Base-by-base conservation (phyloP, 2,329 filamentous ascomycete species). In the Botrytis sinoallii region DNA sequence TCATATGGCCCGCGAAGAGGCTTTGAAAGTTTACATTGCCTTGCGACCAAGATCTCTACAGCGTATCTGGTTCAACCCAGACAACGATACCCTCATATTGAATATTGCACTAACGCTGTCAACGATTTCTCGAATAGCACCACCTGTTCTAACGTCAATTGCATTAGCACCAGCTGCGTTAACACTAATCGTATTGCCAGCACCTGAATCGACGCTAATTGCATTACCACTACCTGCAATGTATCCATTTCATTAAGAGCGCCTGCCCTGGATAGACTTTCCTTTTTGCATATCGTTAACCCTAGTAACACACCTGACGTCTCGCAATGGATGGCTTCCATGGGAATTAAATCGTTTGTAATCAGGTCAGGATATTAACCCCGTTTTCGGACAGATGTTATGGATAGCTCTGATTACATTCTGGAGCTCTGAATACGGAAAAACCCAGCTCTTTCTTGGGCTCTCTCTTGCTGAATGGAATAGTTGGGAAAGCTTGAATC, bases 251-350 rank as follows among this genome's bases (percentile, higher is more conserved):
- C 18, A 22, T 44, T 18, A 18, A 2, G 7, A 3, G 1, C 7
- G 22, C 18, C 44, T 48, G 8, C 20, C 20, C 8, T 48, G 20
- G 8, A 22, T 48, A 22, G 46, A 48, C 10, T 10, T 48, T 4
- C 8, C 0, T 4, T 4, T 48, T 3, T 48, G 20, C 0, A 1
- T 4, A 4, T 10, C 3, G 2, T 22, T 25, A 20, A 48, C 8
- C 7, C 18, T 22, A 22, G 7, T 10, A 1, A 22, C 9, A 16
- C 9, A 8, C 20, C n/a, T 3, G n/a, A 32, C 1, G 0, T 57
- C 16, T 5, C 0, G 8, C 22, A 25, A 60, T 14, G 32, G 57
- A 7, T 60, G 12, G 6, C 12, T 20, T 25, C 32, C 6, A 7
- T 29, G 22, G 22, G 9, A 46, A 6, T 48, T 1, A 65, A 46